Base-by-base conservation (phyloP, 768 basidiomycete genomes). In the Suillus placidus region DNA sequence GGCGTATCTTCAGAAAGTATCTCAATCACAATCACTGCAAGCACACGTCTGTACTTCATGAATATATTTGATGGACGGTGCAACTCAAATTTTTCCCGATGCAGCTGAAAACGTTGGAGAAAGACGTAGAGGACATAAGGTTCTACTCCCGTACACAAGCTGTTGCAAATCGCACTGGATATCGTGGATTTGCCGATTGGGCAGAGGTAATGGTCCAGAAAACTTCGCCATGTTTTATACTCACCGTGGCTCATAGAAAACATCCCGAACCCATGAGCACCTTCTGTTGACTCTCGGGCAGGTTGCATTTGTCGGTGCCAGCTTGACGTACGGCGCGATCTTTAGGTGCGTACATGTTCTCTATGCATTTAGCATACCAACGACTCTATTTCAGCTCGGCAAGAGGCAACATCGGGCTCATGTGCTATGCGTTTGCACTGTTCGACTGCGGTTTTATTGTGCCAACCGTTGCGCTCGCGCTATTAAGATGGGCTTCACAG, bases 361-460 rank as follows among this genome's bases (percentile, higher is more conserved):
- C 26, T 42, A 32, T 42, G 40, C 35, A 55, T 32, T 34, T 43
- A n/a, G 61, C 8, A 54, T 35, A 6, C 30, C 57, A 23, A 61
- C 13, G 45, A 49, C 18, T 8, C 45, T 60, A 55, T 54, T 18
- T 56, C 58, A 70, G 72, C 38, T 64, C 71, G 32, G 65, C 66
- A 6, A 64, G 74, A 61, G 71, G 73, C 52, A 60, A 74, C 61
- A 62, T 73, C 23, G 70, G 64, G 16, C 68, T 74, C 26, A 71
- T 74, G 73, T 71, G 68, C 61, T 74, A 71, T 62, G 69, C 66
- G 23, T 75, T 75, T 69, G 73, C 72, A 45, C 71, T 75, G 60
- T 75, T 75, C 64, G 68, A 64, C 60, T 64, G 64, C 16, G 74
- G 74, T 34, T 75, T 75, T 52, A 66, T 74, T 20, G 57, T 74